Evolutionary conservation across 2,329 filamentous ascomycete species (phyloP).

Genomic region (Sarocladium brachiariae): DNA sequence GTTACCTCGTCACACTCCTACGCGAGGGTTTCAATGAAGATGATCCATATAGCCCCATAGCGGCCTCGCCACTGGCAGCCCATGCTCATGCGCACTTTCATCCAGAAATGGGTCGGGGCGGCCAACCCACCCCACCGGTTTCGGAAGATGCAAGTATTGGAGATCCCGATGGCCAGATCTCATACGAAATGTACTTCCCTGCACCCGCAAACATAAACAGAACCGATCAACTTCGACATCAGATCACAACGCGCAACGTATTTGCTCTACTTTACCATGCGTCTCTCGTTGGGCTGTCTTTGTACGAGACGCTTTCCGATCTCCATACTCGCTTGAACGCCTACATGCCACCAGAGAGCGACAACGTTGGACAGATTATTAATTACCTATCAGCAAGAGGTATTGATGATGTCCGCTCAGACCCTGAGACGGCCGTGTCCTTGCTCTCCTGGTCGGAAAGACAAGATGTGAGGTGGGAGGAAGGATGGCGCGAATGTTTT

Average conservation of each 20-base stretch:
- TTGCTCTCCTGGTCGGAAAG: constrained; percentile 61
- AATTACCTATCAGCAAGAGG: constrained; percentile 52
- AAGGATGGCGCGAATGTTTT: constrained; percentile 62
- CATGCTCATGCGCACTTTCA: background rate
- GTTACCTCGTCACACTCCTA: constrained; percentile 44
- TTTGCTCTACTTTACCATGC: constrained; percentile 59
- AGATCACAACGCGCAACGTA: constrained; percentile 62
- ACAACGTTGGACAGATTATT: constrained; percentile 52
- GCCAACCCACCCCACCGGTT: constrained; percentile 24
- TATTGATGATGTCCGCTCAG: constrained; percentile 58
- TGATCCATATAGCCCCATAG: background rate
- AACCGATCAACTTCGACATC: constrained; percentile 46
- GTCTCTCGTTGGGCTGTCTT: constrained; percentile 56
- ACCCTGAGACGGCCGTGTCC: constrained; percentile 51
- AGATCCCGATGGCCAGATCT: constrained; percentile 47
- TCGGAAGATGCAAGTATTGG: constrained; percentile 32
- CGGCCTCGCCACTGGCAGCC: background rate
- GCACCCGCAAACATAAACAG: constrained; percentile 42
- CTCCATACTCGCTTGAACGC: constrained; percentile 53
- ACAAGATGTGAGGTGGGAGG: constrained; percentile 54
- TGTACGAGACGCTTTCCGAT: constrained; percentile 57
- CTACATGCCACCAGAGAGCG: constrained; percentile 49
- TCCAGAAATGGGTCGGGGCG: background rate
- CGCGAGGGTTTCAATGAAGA: constrained; percentile 47
- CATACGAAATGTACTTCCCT: constrained; percentile 58